Percentiles rank a stretch among this genome's conserved stretches.
Conservation (phyloP, 768 basidiomycete genomes). For the Pleurotus cornucopiae region DNA sequence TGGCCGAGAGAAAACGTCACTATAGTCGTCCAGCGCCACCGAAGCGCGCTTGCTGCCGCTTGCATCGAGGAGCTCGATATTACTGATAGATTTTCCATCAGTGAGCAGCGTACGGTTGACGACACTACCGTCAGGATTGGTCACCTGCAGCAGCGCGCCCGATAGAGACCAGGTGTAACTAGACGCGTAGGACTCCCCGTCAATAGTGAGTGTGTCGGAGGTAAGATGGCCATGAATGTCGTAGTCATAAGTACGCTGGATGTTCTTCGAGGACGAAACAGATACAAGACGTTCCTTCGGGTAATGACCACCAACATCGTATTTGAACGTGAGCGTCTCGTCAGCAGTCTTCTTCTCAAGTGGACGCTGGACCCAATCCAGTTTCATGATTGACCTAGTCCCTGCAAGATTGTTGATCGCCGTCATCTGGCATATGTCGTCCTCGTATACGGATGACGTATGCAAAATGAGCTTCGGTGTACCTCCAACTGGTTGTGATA, state of each 20-base stretch:
- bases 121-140: background rate
- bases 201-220: background rate
- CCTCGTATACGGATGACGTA: background rate
- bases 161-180: background rate
- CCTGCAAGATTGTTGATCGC: background rate
- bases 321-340: background rate
- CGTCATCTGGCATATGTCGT: background rate
- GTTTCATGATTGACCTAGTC: background rate
- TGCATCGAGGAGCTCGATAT: background rate
- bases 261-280: slow-evolving; percentile 2
- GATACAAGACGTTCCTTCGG: slow-evolving; percentile 5
- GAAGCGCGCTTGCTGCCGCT: background rate
- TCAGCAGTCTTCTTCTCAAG: background rate
- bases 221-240: slow-evolving; percentile 4
- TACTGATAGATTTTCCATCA: slow-evolving; percentile 2
- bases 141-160: background rate
- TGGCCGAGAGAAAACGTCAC: slow-evolving; percentile 1
- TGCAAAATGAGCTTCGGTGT: background rate
- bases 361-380: background rate
- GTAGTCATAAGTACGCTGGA: background rate
- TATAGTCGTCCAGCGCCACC: background rate
- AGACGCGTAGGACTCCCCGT: background rate
- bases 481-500: background rate
- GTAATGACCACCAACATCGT: background rate
- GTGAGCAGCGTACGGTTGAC: background rate